Base-by-base conservation (phyloP, 768 basidiomycete genomes). In the Phaeotremella fagi region DNA sequence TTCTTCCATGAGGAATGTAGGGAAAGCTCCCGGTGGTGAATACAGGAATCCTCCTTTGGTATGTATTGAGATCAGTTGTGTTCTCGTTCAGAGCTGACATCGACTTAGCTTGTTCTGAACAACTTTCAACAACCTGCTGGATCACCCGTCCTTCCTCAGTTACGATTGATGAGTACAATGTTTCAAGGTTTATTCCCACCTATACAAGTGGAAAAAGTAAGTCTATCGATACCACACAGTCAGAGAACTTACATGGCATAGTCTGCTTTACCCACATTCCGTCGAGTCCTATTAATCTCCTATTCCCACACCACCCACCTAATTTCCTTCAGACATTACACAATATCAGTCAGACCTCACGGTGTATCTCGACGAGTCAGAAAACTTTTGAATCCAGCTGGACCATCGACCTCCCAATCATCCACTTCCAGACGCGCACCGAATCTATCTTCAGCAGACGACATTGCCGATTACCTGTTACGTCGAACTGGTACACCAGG, bases 171-270 rank as follows among this genome's bases (percentile, higher is more conserved):
- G 68, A 86, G 91, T 81, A 95, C 95, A 75, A 83, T 90, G 54
- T 95, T 99, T 77, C 95, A 98, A 74, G 85, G 88, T 26, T 78
- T 99, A 55, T 99, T 97, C 77, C 95, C 95, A 3, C 86, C 95
- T 0, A 87, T 99, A 43, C 72, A 76, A 45, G 77, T 79, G 36
- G 77, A 79, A 49, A 75, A 75, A 52, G 77, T 76, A 38, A 37
- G 72, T 52, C 12, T 25, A 20, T 41, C 14, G 4, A 18, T 29
- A n/a, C 26, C 14, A 22, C 15, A 2, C 29, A 23, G 24, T 26
- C 14, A 23, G 12, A 14, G n/a, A 23, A 81, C 82, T 27, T 79
- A 90, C 70, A 31, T 9, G 25, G 83, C 90, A 46, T 86, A 92
- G 48, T 87, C 89, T 27, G 92, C 92, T 3, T 61, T 75, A 1